Evolutionary conservation across 2,329 filamentous ascomycete species (phyloP), one percentile per base, ranked within the genome.

Genomic region (Fusarium ambrosium): DNA sequence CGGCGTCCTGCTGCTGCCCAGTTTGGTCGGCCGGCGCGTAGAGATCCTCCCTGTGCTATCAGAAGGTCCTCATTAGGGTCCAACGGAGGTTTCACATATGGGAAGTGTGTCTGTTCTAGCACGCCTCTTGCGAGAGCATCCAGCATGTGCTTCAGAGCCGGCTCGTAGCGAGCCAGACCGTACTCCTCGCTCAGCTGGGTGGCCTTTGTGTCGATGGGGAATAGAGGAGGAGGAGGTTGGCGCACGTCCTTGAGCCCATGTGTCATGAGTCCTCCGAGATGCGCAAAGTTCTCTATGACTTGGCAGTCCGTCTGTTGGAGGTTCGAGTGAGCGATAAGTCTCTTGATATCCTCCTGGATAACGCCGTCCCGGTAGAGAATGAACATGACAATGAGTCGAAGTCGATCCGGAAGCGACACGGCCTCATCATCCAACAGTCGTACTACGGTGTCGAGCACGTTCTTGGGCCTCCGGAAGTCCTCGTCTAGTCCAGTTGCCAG

Each of bases 401-500:
- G 85, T 45, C 97, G 91, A 80, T 98, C 96, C 6, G 91, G 85
- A 13, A 89, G 89, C 3, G 87, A 87, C 34, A 98, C 89, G 29
- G 89, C 89, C 16, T 95, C 92, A 78, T 98, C 95, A 80, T 98
- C 97, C 13, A 99, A 85, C n/a, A 98, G 88, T 22, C 94, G 92
- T 34, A 97, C 93, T 18, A 98, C 88, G 74, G 97, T 92, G 75
- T 97, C 94, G 32, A 95, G 91, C 59, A 98, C 85, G 78, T 97
- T 95, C 84, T 97, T 98, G 11, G 96, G 94, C 81, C 97, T 97
- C 79, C 93, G 92, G 80, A 93, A 93, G 80, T 98, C 95, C 83
- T 98, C 96, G 78, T 98, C 97, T 6, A 98, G 86, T 0, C 97
- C 97, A 1, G 97, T 98, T 11, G 95, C 94, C 74, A 99, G 88